Conservation (phyloP, 768 basidiomycete genomes). For the Naematelia encephala region DNA sequence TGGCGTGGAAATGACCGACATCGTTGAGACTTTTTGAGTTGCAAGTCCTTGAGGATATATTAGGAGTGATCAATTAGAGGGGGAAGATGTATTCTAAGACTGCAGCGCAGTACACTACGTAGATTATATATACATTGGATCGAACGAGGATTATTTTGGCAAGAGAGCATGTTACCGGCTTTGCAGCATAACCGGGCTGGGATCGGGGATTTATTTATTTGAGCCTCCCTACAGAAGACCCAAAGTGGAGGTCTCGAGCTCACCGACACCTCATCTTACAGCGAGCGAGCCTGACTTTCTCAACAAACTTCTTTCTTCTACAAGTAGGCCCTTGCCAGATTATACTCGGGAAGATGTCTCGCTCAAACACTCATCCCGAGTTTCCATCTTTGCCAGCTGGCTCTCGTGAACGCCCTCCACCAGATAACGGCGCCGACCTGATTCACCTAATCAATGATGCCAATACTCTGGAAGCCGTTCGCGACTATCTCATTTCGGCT, state of each 20-base stretch:
- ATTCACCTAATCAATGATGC: not conserved
- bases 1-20: constrained; percentile 63
- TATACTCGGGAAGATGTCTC: not conserved
- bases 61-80: not conserved
- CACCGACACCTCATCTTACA: not conserved
- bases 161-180: not conserved
- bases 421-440: not conserved
- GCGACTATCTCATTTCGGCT: constrained; percentile 6
- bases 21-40: constrained; percentile 3
- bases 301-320: too few relatives aligned
- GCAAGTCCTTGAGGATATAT: not conserved
- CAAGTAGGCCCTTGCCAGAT: not conserved
- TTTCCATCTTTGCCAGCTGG: not conserved
- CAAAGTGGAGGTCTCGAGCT: not conserved
- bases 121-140: too few relatives aligned
- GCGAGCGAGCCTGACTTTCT: not conserved
- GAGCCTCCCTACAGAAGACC: not conserved
- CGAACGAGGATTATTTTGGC: too few relatives aligned
- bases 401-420: not conserved
- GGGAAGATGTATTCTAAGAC: too few relatives aligned
- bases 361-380: not conserved
- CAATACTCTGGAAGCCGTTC: not conserved
- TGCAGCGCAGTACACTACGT: too few relatives aligned
- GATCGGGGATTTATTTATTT: not conserved
- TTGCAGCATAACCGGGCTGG: not conserved